Evolutionary conservation across 495 filamentous ascomycete species (phyloP).

Genomic region (Penicillium odoratum): DNA sequence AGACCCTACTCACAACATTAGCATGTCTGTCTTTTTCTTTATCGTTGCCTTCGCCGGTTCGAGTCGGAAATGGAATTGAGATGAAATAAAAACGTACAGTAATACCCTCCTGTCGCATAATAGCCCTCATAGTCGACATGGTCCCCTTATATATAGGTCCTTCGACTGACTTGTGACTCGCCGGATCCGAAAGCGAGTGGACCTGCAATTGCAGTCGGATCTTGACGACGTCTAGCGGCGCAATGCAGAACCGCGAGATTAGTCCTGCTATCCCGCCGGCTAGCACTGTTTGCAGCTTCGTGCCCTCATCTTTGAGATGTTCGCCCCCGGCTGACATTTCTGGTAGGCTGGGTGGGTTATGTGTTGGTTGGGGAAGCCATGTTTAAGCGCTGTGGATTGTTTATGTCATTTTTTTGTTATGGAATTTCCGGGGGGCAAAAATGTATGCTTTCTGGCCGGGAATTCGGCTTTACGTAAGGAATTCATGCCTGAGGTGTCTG

Average conservation of each 20-base stretch:
- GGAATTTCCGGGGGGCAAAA: constrained; percentile 5
- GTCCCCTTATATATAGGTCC: constrained; percentile 80
- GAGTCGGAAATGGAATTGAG: too few relatives aligned
- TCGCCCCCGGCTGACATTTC: constrained; percentile 74
- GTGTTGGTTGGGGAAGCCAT: constrained; percentile 15
- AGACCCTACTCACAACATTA: constrained; percentile 53
- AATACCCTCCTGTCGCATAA: constrained; percentile 76
- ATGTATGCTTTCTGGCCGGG: not conserved
- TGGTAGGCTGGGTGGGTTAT: constrained; percentile 6
- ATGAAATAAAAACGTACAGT: constrained; percentile 43
- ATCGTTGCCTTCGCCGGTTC: too few relatives aligned
- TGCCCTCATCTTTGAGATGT: constrained; percentile 93
- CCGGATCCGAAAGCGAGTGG: constrained; percentile 72
- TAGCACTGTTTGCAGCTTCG: constrained; percentile 73
- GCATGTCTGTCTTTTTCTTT: not conserved
- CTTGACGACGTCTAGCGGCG: constrained; percentile 93
- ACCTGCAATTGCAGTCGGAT: constrained; percentile 92
- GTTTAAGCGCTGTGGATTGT: not conserved
- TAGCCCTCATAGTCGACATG: constrained; percentile 69
- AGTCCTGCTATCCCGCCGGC: constrained; percentile 88
- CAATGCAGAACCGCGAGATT: constrained; percentile 89
- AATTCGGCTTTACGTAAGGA: constrained; percentile 1
- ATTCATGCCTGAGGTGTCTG: not conserved
- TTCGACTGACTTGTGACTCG: constrained; percentile 48
- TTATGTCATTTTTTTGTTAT: constrained; percentile 5